Percentiles rank a stretch among this genome's conserved stretches.
These are phyloP conservation scores for Fomitiporia mediterranea DNA, from an alignment of 1,284 basidiomycete species.

Conservation along the genomic window DNA sequence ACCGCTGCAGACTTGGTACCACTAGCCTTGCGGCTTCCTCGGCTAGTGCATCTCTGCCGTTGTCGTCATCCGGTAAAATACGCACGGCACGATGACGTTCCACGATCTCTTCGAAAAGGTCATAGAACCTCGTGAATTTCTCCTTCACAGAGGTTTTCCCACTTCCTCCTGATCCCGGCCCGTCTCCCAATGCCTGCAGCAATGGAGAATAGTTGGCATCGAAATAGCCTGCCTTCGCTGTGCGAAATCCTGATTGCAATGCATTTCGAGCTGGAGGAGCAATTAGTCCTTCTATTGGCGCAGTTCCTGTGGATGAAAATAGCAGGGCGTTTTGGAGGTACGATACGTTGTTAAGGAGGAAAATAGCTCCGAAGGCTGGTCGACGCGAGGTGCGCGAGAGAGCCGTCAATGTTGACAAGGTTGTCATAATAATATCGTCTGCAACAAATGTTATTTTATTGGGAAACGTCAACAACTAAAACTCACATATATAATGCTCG, in stretches of 20 bases:
- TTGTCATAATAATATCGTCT: conserved; percentile 68
- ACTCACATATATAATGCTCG: conserved; percentile 65
- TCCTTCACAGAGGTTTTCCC: conserved; percentile 65
- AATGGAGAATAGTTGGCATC: conserved; percentile 74
- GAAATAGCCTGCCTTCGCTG: conserved; percentile 75
- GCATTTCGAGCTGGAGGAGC: conserved; percentile 56
- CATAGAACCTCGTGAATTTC: conserved; percentile 74
- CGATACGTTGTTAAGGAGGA: conserved; percentile 72
- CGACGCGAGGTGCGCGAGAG: conserved; percentile 60
- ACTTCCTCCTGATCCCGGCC: conserved; percentile 48
- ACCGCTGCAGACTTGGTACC: conserved; percentile 65
- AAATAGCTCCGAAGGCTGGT: conserved; percentile 65
- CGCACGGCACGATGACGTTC: conserved; percentile 64
- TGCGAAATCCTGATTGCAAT: conserved; percentile 65
- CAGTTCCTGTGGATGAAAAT: conserved; percentile 41
- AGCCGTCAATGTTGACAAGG: conserved; percentile 52
- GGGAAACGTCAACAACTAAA: neutral
- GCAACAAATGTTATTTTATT: conserved; percentile 2
- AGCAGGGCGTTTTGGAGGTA: conserved; percentile 59
- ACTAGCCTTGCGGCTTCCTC: conserved; percentile 74
- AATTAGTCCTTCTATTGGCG: conserved; percentile 39
- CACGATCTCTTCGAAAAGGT: conserved; percentile 68
- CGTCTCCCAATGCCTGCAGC: conserved; percentile 66
- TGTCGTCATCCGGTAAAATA: conserved; percentile 67
- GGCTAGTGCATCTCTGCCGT: conserved; percentile 48